Evolutionary conservation across 2,329 filamentous ascomycete species (phyloP).

Genomic region (Fusarium ambrosium): DNA sequence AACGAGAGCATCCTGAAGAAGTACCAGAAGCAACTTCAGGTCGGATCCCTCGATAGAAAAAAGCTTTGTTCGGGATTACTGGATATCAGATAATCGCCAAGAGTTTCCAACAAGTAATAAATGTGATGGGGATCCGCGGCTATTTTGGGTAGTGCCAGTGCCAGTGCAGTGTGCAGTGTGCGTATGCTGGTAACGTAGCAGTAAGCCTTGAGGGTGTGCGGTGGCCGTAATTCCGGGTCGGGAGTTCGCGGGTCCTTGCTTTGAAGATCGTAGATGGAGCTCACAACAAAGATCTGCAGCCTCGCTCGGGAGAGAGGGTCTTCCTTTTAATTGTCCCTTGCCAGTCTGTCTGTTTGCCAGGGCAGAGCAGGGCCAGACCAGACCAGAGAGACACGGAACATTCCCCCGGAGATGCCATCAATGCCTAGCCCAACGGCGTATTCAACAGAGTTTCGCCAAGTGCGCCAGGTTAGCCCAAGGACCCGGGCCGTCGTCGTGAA

Average conservation of each 20-base stretch:
- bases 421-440: constrained; percentile 14
- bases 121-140: constrained; percentile 43
- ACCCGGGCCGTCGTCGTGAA: neutral
- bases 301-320: neutral
- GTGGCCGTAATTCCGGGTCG: constrained; percentile 31
- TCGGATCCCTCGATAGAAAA: too few species aligned
- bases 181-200: neutral
- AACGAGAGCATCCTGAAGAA: too few species aligned
- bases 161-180: too few species aligned
- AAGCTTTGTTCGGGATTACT: neutral
- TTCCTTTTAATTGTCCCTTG: constrained; percentile 24
- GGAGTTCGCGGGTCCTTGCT: constrained; percentile 33
- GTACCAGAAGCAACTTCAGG: too few species aligned
- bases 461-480: neutral
- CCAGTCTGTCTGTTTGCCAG: neutral
- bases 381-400: neutral
- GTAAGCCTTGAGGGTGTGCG: neutral
- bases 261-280: constrained; percentile 26
- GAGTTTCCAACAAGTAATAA: constrained; percentile 11
- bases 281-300: constrained; percentile 25
- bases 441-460: constrained; percentile 7
- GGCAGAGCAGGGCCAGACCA: neutral
- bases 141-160: constrained; percentile 28
- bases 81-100: constrained; percentile 9
- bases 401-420: constrained; percentile 26